These are phyloP conservation scores for Leccinellum rugosiceps DNA, from an alignment of 768 basidiomycete genomes.

Conservation along the genomic window DNA sequence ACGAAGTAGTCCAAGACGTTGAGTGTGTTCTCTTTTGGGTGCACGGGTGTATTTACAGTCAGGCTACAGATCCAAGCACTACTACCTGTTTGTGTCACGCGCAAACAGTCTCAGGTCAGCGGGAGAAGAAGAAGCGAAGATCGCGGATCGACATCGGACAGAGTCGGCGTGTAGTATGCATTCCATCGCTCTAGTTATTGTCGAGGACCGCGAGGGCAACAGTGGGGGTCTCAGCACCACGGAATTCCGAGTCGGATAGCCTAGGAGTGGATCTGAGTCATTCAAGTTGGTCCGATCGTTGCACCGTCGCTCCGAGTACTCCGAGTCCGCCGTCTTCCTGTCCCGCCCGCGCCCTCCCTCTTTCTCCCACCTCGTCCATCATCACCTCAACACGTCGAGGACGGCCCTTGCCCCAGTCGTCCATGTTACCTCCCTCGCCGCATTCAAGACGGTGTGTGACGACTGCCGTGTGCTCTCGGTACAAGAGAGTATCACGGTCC, in stretches of 20 bases:
- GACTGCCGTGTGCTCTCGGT: too few relatives aligned
- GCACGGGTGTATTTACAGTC: conserved; percentile 12
- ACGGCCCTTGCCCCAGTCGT: too few relatives aligned
- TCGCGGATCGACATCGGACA: conserved; percentile 40
- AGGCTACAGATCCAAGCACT: conserved; percentile 70
- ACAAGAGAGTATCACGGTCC: too few relatives aligned
- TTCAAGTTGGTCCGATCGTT: too few relatives aligned
- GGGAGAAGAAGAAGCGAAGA: conserved; percentile 56
- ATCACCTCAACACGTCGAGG: too few relatives aligned
- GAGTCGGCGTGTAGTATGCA: conserved; percentile 47
- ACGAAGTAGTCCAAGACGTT: conserved; percentile 65
- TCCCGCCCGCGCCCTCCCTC: too few relatives aligned
- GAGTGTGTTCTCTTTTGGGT: conserved; percentile 19
- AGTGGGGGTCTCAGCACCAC: conserved; percentile 28
- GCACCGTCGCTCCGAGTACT: too few relatives aligned
- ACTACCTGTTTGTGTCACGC: conserved; percentile 70
- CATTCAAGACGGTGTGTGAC: too few relatives aligned
- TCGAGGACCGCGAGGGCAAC: too few relatives aligned
- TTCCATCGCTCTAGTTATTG: conserved; percentile 52
- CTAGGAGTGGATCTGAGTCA: conserved; percentile 65
- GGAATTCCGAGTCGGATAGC: conserved; percentile 61
- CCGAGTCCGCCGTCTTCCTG: too few relatives aligned
- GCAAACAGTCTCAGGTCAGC: conserved; percentile 72
- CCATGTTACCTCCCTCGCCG: too few relatives aligned
- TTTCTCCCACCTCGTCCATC: too few relatives aligned